Conservation (phyloP, 1,284 basidiomycete species). For the Trichosporon faecale region DNA sequence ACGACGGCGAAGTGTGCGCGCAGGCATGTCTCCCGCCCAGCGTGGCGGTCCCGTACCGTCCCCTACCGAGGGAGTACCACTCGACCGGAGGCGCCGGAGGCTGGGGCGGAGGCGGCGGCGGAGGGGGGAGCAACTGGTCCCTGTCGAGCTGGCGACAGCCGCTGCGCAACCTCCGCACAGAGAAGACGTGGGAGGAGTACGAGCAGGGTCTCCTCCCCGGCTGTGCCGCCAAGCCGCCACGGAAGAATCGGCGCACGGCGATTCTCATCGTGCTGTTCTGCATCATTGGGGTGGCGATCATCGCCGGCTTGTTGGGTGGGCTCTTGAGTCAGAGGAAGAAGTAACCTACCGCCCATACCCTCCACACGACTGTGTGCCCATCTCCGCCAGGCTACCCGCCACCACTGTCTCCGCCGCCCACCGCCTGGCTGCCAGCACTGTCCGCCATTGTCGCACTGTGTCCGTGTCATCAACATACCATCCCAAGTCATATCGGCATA, state of each 20-base stretch:
- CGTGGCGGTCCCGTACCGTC: conserved; percentile 22
- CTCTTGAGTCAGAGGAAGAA: conserved; percentile 19
- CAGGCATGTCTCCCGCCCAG: conserved; percentile 23
- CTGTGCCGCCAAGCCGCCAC: conserved; percentile 11
- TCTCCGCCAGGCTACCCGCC: no score
- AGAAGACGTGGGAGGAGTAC: conserved; percentile 9
- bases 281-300: conserved; percentile 26
- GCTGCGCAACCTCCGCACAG: conserved; percentile 12
- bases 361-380: no score
- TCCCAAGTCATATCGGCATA: no score
- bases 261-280: conserved; percentile 17
- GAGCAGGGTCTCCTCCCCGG: not conserved
- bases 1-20: conserved; percentile 24
- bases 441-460: no score
- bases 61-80: conserved; percentile 13
- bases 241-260: conserved; percentile 10
- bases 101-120: not conserved
- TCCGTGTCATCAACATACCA: no score
- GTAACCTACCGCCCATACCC: not conserved
- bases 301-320: conserved; percentile 33
- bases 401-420: no score
- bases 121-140: not conserved
- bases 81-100: conserved; percentile 3
- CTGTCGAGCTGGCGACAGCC: conserved; percentile 3
- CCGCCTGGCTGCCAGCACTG: no score